Base-by-base conservation (phyloP, 371 early-diverging fungal genomes). In the Chytridium lagenaria region DNA sequence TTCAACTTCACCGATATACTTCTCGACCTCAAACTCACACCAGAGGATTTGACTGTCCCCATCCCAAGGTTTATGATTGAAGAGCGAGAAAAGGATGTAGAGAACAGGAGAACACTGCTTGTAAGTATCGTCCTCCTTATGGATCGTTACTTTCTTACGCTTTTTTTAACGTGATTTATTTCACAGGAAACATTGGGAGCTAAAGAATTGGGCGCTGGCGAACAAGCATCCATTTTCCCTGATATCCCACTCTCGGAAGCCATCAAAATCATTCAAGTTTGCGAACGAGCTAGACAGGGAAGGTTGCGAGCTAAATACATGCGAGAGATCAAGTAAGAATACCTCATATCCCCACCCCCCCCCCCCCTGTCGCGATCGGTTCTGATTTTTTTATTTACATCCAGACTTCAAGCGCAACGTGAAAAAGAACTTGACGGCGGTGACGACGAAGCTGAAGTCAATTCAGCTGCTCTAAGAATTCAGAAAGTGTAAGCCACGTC, bases 221-320 rank as follows among this genome's bases (percentile, higher is more conserved):
- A 84, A 23, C 38, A 40, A 3, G 51, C 55, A 19, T 71, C 78
- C 23, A 52, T 83, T 1, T 85, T 84, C 50, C 84, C 83, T 1
- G 84, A 77, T 10, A 71, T 87, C 30, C 72, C 68, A 12, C 22
- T 79, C 12, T 30, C 68, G 5, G 86, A 87, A 3, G 88, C 88
- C 15, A 74, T 86, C 19, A 65, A 68, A 38, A 77, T 84, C 57
- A 78, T 88, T 52, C 88, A 88, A 65, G 71, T 76, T 34, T 80
- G 80, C 65, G 88, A 88, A 75, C 76, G 88, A 0, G 87, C 85
- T 0, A 73, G 88, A 39, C 88, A 88, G 65, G 87, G 86, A 2
- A 64, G 80, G 23, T 71, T 87, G 28, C 66, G 87, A 33, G 88
- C 87, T n/a, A 85, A 84, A 69, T 86, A 87, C 74, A 88, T 87